Evolutionary conservation across 495 filamentous ascomycete genomes (phyloP), one percentile per base, ranked within the genome.

Genomic region (Neurospora africana): DNA sequence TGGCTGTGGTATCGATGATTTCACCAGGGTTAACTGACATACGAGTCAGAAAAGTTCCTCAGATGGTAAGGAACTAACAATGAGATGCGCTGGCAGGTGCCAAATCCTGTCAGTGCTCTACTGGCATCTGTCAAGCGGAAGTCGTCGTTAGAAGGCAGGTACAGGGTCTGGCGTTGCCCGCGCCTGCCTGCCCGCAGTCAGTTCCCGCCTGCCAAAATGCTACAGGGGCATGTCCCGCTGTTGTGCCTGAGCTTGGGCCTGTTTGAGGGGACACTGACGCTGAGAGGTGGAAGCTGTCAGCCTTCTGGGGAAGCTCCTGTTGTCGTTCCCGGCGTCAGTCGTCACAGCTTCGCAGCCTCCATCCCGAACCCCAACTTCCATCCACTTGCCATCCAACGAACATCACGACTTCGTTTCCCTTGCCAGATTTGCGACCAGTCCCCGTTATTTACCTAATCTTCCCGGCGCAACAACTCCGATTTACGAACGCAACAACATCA

Each of bases 331-430:
- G 44, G 23, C 27, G 53, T 61, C 73, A 69, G 74, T 75, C 74
- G 74, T 75, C 71, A 75, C 38, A 72, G 75, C 73, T 72, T 72
- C 73, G 74, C 70, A 74, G 75, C 75, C 75, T 76, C 73, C 73
- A 67, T 17, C 44, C 33, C 30, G 19, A 43, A 70, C 71, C 74
- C 53, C 53, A 65, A 71, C 53, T 53, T 53, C 44, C 44, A 58
- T 58, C 47, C 47, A 58, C 47, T 65, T 65, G 53, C 65, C 69
- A 72, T 30, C 71, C 68, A 37, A 38, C 40, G 72, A 70, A n/a
- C n/a, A n/a, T n/a, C 73, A 69, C 39, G 39, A 67, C 33, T 53
- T 27, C 0, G 38, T 37, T 43, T 21, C 23, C 44, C 21, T 33
- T 19, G 53, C 53, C 53, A 65, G 15, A 17, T 33, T 65, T 65